Percentiles rank a stretch among this genome's conserved stretches.
phyloP scores from a whole-genome alignment of 2,329 filamentous ascomycete genomes.

The Celoporthe dispersa region DNA sequence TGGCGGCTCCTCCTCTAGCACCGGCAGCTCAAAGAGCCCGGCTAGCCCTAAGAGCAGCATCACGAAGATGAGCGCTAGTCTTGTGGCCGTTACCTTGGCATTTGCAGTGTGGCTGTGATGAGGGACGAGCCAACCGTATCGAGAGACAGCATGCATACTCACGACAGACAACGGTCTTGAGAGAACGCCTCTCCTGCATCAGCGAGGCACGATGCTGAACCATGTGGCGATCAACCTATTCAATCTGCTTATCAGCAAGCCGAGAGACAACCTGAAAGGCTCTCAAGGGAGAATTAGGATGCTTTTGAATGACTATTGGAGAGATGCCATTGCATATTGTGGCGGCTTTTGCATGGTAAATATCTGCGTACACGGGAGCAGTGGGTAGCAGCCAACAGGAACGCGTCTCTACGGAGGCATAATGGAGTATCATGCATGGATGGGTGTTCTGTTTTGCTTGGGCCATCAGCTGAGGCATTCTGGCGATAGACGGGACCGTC shows the following conservation, averaged over 20 bases:
- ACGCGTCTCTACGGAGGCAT: background rate
- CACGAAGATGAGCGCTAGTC: constrained; percentile 53
- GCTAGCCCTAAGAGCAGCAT: constrained; percentile 52
- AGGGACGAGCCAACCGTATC: background rate
- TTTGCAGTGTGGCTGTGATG: constrained; percentile 55
- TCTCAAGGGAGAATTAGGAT: background rate
- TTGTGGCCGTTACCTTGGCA: constrained; percentile 56
- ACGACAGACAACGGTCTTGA: background rate
- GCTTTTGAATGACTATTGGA: background rate
- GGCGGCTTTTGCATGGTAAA: constrained; percentile 1
- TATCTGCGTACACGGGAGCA: background rate
- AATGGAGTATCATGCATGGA: background rate
- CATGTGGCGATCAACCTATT: background rate
- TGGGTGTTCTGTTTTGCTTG: background rate
- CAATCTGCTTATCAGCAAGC: background rate
- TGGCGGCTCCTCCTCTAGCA: constrained; percentile 34
- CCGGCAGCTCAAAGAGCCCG: constrained; percentile 42
- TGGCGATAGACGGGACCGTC: background rate
- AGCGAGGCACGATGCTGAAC: background rate
- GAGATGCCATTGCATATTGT: background rate
- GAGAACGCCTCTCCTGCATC: background rate
- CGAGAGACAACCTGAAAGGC: background rate
- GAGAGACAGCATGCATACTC: background rate
- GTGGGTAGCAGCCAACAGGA: background rate
- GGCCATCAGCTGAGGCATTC: background rate